These are phyloP conservation scores for Colletotrichum caudatum DNA, from an alignment of 2,329 filamentous ascomycete genomes.

Conservation along the genomic window DNA sequence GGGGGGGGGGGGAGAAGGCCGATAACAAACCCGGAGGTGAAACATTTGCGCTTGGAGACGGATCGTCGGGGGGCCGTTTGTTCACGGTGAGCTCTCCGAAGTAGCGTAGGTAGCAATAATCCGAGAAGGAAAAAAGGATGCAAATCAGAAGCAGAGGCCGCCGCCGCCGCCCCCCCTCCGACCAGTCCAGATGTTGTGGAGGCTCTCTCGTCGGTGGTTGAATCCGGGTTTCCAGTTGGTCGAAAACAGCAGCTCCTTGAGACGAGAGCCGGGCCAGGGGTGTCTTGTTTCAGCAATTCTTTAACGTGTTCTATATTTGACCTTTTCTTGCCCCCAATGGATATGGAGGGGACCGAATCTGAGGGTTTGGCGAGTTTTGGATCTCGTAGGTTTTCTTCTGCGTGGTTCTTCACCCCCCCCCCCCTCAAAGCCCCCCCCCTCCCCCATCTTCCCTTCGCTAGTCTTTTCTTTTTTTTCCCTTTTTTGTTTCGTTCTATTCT, in stretches of 20 bases:
- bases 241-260: background rate
- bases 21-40: slow-evolving; percentile 11
- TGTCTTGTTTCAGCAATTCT: no score
- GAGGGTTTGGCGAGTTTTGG: background rate
- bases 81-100: no score
- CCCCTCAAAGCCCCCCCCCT: no score
- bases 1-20: background rate
- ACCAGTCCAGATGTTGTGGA: background rate
- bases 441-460: no score
- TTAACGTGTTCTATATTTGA: no score
- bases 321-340: no score
- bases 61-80: background rate
- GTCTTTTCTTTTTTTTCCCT: background rate
- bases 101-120: no score
- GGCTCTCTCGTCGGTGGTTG: background rate
- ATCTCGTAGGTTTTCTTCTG: background rate
- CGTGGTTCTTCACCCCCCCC: background rate
- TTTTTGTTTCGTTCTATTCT: background rate
- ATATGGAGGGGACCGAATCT: no score
- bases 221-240: background rate
- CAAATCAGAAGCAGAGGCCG: no score
- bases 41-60: slow-evolving; percentile 1
- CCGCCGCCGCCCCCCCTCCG: no score
- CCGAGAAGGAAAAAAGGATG: background rate
- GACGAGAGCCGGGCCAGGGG: no score